Evolutionary conservation across 441 rosid species (phyloP), one percentile per base, ranked within the genome.

Genomic region (Populus hybrid): DNA sequence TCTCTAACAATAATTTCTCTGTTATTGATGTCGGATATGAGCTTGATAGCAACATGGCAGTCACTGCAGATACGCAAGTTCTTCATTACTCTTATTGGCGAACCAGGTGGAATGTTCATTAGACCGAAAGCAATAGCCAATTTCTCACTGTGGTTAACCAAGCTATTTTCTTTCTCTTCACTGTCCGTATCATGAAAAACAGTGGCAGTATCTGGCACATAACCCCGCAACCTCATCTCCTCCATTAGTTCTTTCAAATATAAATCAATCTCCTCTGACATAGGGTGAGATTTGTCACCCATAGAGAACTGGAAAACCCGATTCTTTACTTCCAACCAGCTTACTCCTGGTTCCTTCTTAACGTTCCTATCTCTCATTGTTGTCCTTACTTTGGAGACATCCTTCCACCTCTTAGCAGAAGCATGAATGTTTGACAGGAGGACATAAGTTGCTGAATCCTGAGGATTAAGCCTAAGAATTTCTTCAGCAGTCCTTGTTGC

Each of bases 241-340:
- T 78, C 75, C 6, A 85, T 87, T 50, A 95, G 81, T 56, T 86
- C 93, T 74, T 86, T 85, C 61, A 95, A 68, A 77, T 90, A 93
- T 4, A 80, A 72, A 75, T 91, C 86, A 35, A 95, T 92, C 83
- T 89, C 91, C 70, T 71, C 77, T 0, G 87, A 84, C 26, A 69
- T 76, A 1, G 94, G 86, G 76, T 93, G 94, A 33, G 87, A 88
- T 72, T 88, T 87, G 71, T 93, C 94, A 9, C 86, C 89, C 86
- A 84, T 88, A 67, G 83, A 77, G 71, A 95, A 95, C 78, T 83
- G 93, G 81, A 92, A 86, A 74, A 92, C 87, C 79, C 80, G 88
- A 80, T 89, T 92, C 84, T 88, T 91, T 74, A 92, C 80, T 82
- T 95, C 96, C 83, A 93, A 69, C 98, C 99, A 93, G 87, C 99